Evolutionary conservation across 805 yeast species (phyloP).

Genomic region (Brettanomyces naardenensis): DNA sequence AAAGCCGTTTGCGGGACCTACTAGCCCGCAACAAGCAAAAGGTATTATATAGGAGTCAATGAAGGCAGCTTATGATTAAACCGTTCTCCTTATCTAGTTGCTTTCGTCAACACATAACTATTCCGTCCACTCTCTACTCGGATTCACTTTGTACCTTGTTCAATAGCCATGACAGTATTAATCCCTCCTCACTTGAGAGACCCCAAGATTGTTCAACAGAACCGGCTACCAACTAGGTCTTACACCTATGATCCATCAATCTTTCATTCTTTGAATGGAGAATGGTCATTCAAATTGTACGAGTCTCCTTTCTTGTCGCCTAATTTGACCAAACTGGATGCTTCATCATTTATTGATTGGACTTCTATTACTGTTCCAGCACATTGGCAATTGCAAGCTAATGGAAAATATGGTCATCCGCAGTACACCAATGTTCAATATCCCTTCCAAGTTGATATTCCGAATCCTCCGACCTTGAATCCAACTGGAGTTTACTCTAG

Average conservation of each 20-base stretch:
- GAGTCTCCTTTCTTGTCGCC: background rate
- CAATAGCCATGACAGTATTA: no score
- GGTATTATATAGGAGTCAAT: no score
- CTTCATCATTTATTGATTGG: background rate
- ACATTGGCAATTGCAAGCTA: background rate
- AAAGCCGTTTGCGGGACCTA: no score
- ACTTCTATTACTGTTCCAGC: background rate
- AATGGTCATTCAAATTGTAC: conserved; percentile 1
- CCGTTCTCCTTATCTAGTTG: no score
- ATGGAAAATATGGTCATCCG: conserved; percentile 1
- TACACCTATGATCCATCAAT: conserved; percentile 1
- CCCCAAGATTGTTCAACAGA: background rate
- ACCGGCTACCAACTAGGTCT: conserved; percentile 1
- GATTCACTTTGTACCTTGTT: no score
- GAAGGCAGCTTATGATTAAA: no score
- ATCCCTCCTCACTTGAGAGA: background rate
- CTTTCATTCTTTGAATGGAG: conserved; percentile 1
- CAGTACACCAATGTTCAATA: background rate
- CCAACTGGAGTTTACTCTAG: conserved; percentile 1
- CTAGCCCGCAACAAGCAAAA: no score
- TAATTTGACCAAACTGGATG: background rate
- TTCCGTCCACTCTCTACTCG: no score
- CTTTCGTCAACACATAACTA: no score
- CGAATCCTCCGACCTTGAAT: conserved; percentile 1
- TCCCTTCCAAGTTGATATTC: conserved; percentile 1